Percentiles rank a stretch among this genome's conserved stretches.
Evolutionary conservation across 2,329 filamentous ascomycete species (phyloP).

Genomic region (Beauveria medogensis): DNA sequence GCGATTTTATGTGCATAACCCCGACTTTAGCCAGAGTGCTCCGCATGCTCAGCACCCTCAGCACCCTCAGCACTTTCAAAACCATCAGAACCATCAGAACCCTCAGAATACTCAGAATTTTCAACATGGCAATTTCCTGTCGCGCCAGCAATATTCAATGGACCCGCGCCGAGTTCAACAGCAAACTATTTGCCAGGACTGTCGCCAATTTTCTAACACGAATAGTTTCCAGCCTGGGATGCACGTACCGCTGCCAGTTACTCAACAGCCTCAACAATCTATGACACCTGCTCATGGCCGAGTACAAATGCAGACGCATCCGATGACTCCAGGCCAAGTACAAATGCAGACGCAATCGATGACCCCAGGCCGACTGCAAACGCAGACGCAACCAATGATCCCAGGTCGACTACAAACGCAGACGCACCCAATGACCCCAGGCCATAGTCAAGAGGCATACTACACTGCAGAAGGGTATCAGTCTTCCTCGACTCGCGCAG

Average conservation of each 20-base stretch:
- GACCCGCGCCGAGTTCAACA: too few relatives aligned
- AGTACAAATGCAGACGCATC: not conserved
- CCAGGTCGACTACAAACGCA: not conserved
- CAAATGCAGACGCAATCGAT: not conserved
- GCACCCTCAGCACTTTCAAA: not conserved
- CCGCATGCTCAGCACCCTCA: not conserved
- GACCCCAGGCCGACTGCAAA: not conserved
- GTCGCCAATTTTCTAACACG: not conserved
- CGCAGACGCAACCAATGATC: not conserved
- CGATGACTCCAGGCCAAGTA: too few relatives aligned
- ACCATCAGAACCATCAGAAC: too few relatives aligned
- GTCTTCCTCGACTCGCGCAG: not conserved
- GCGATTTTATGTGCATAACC: not conserved
- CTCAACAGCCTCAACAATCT: not conserved
- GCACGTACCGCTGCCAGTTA: not conserved
- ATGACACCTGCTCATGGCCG: not conserved
- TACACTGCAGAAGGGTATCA: conserved; percentile 3
- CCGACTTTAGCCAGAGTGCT: not conserved
- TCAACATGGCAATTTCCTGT: too few relatives aligned
- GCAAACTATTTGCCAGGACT: not conserved
- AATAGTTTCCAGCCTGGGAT: not conserved
- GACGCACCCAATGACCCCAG: not conserved
- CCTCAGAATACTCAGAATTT: too few relatives aligned
- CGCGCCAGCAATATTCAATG: too few relatives aligned
- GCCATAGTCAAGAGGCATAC: not conserved